Conservation (phyloP, 179 eudicot species). For the Silene coronaria region DNA sequence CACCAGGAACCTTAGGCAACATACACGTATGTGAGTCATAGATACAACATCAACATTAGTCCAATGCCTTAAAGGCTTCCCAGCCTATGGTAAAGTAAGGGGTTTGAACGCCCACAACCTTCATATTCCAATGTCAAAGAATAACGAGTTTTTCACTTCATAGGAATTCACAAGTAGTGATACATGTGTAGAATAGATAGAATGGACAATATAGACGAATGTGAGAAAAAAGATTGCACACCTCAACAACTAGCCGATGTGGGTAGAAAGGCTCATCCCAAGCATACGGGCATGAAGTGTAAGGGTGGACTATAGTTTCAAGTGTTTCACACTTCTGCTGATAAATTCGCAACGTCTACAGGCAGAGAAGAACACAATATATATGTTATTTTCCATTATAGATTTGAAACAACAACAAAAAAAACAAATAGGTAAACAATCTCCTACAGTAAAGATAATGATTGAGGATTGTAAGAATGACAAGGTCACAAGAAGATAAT, state of each 20-base stretch:
- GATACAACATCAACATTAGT: not conserved
- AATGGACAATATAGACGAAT: not conserved
- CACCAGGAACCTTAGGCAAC: conserved; percentile 68
- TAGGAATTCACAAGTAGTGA: not conserved
- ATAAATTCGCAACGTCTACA: conserved; percentile 73
- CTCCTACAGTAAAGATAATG: not conserved
- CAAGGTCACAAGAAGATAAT: not conserved
- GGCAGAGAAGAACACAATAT: conserved; percentile 9
- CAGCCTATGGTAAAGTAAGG: not conserved
- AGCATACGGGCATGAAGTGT: conserved; percentile 80
- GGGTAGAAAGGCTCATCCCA: conserved; percentile 99
- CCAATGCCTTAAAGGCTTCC: not conserved
- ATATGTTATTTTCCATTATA: not conserved
- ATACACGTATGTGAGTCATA: conserved; percentile 8
- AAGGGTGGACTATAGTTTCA: conserved; percentile 76
- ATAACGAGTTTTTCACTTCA: not conserved
- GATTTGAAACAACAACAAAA: not conserved
- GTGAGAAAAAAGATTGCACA: conserved; percentile 22
- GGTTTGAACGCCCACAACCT: not conserved
- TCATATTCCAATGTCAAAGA: not conserved
- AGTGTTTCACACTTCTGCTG: conserved; percentile 93
- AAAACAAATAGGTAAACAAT: conserved; percentile 1
- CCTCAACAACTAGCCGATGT: conserved; percentile 91
- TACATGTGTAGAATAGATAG: not conserved
- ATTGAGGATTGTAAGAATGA: not conserved